These are phyloP conservation scores for Fomitopsis pulvina DNA, from an alignment of 768 basidiomycete genomes.

Conservation along the genomic window DNA sequence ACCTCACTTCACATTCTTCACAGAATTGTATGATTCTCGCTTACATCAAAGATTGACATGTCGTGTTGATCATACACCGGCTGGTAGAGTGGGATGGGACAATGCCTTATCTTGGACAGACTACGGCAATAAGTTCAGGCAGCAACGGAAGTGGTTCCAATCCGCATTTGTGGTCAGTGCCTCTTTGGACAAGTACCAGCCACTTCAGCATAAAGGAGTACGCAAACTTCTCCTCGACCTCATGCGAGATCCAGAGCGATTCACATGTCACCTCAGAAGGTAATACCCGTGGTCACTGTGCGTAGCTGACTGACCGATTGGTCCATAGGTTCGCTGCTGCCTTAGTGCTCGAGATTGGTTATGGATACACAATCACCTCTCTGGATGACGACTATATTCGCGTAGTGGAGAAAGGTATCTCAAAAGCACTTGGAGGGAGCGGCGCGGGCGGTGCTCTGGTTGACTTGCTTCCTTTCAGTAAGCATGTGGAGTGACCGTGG, in stretches of 20 bases:
- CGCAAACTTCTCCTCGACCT: slow-evolving; percentile 10
- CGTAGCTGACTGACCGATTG: slow-evolving; percentile 7
- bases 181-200: slow-evolving; percentile 5
- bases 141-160: slow-evolving; percentile 15
- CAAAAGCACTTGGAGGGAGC: slow-evolving; percentile 6
- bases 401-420: slow-evolving; percentile 10
- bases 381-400: slow-evolving; percentile 21
- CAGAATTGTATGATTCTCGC: slow-evolving; percentile 10
- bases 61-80: no score
- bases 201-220: slow-evolving; percentile 11
- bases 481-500: no score
- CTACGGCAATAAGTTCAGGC: slow-evolving; percentile 13
- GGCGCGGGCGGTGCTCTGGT: slow-evolving; percentile 13
- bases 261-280: slow-evolving; percentile 8
- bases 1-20: slow-evolving; percentile 15
- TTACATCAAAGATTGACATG: no score
- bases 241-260: slow-evolving; percentile 7
- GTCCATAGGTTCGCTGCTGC: slow-evolving; percentile 20
- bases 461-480: slow-evolving; percentile 16
- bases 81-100: slow-evolving; percentile 12
- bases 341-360: slow-evolving; percentile 23
- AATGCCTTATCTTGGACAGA: slow-evolving; percentile 5
- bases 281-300: background rate
- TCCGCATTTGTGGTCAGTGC: slow-evolving; percentile 5
- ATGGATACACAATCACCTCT: slow-evolving; percentile 20